Evolutionary conservation across 2,329 filamentous ascomycete genomes (phyloP), one percentile per base, ranked within the genome.

Genomic region (Cladosporium sp.): DNA sequence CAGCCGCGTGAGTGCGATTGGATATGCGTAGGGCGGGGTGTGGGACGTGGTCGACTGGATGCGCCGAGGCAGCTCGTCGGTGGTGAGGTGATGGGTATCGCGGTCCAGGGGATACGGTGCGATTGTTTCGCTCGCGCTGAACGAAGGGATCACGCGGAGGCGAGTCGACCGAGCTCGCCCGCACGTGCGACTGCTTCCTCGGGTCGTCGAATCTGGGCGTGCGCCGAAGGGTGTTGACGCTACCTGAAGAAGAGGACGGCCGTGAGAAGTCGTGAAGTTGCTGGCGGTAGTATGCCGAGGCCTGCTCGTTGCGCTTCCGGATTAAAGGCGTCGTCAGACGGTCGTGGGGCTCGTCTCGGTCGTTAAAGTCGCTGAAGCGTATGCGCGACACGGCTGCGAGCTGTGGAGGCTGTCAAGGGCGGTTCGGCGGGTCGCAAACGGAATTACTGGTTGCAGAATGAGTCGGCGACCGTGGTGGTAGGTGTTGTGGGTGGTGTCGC

Each of bases 1-100:
- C 91, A 32, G 93, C 92, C 68, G 87, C 88, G 57, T 89, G 88
- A 41, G 89, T 96, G 58, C 88, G 84, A 61, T 83, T 85, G 42
- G 90, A 96, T 68, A 96, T 85, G 63, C 82, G 83, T 62, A 69
- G 79, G 68, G 80, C 80, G 67, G 72, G 80, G 71, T 67, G 79
- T 65, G 64, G 76, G 59, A 65, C 69, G 43, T 61, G 63, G 59
- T 54, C 61, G 29, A 32, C 15, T 43, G 42, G 42, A 5, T 24
- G 39, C 18, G 42, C 51, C 17, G 51, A 53, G 52, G 61, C 60
- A 32, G 64, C 61, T 56, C 64, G 62, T 47, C 64, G 65, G 52
- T 65, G 62, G 19, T 59, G 63, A 53, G 61, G 65, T 54, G 47
- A 50, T 15, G 47, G 12, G 15, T 40, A 22, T 30, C 44, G 37